phyloP scores from a whole-genome alignment of 257 asterid genomes.

The Fraxinus quadrangulata region DNA sequence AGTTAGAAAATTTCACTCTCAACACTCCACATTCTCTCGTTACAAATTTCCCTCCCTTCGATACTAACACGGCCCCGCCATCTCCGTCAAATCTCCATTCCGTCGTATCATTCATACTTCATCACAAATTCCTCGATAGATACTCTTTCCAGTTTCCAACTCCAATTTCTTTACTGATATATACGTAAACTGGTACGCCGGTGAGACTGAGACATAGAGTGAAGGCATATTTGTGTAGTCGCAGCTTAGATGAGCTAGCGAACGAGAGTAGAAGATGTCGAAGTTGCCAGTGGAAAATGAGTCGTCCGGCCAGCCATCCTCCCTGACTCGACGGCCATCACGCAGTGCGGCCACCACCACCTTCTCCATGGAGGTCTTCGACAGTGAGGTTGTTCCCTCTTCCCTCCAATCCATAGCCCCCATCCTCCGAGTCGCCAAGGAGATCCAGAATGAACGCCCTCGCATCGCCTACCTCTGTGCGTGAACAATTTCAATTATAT shows the following conservation, averaged over 20 bases:
- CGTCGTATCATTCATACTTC: not conserved
- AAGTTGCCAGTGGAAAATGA: constrained; percentile 35
- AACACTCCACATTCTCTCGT: not conserved
- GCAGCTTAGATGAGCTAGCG: constrained; percentile 20
- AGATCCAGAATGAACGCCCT: constrained; percentile 77
- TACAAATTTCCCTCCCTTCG: not conserved
- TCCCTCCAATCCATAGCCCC: constrained; percentile 93
- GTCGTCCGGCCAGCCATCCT: constrained; percentile 36
- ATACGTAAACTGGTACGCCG: not conserved
- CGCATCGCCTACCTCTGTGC: constrained; percentile 93
- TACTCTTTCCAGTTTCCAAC: not conserved
- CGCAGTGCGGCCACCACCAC: constrained; percentile 86
- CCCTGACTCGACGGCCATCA: constrained; percentile 74
- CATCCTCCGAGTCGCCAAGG: constrained; percentile 84
- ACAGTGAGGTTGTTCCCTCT: constrained; percentile 92
- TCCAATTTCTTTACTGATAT: not conserved
- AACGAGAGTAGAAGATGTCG: constrained; percentile 35
- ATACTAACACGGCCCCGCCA: not conserved
- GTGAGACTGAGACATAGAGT: not conserved
- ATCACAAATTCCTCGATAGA: not conserved
- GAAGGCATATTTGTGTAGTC: not conserved
- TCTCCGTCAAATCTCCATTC: not conserved
- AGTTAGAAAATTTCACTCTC: not conserved
- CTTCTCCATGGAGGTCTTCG: constrained; percentile 93
- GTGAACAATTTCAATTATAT: constrained; percentile 8